These are phyloP conservation scores for Dendrobium chrysotoxum DNA, from an alignment of 106 monocot species.

Conservation along the genomic window DNA sequence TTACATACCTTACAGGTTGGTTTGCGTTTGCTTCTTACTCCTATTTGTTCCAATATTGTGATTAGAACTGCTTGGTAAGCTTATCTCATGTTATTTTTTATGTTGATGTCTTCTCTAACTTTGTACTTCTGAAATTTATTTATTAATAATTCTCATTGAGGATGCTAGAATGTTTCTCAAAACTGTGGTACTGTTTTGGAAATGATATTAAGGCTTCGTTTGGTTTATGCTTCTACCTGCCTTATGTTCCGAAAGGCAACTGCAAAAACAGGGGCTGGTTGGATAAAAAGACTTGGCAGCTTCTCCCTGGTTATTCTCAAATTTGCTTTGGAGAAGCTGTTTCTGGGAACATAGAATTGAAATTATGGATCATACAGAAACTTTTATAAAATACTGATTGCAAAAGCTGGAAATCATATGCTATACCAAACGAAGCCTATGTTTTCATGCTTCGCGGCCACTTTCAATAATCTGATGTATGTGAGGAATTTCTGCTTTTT, in stretches of 20 bases:
- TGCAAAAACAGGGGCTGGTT: too few relatives aligned
- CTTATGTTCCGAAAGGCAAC: too few relatives aligned
- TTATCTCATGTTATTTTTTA: neutral
- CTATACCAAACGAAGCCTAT: neutral
- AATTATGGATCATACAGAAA: too few relatives aligned
- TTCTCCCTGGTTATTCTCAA: too few relatives aligned
- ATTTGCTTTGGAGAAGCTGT: neutral
- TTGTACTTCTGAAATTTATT: neutral
- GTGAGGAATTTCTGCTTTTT: neutral
- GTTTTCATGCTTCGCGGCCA: neutral
- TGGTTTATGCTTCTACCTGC: too few relatives aligned
- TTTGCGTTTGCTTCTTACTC: slow-evolving; percentile 48
- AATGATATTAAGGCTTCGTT: neutral
- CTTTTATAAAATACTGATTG: neutral
- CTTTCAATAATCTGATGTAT: neutral
- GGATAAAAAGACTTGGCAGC: too few relatives aligned
- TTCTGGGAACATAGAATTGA: too few relatives aligned
- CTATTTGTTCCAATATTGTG: slow-evolving; percentile 62
- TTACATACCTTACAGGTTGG: slow-evolving; percentile 48
- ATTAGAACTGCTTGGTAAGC: slow-evolving; percentile 73
- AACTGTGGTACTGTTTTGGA: neutral
- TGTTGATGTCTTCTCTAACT: neutral
- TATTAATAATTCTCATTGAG: neutral
- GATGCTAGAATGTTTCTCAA: neutral
- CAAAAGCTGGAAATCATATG: neutral